Evolutionary conservation across 768 basidiomycete genomes (phyloP).

Genomic region (Lentinula sp.): DNA sequence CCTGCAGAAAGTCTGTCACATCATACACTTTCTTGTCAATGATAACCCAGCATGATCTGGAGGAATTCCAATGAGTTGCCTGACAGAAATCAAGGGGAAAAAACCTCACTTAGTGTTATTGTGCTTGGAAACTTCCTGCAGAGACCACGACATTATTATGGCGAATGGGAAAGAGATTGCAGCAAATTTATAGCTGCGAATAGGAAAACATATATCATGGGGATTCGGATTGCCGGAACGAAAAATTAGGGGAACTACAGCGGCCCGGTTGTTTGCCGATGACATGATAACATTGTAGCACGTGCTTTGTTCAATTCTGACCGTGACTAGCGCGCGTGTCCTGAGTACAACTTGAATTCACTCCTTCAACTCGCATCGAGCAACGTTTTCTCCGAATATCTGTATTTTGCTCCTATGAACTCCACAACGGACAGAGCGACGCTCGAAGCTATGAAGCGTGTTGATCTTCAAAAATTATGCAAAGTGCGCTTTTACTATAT

Average conservation of each 20-base stretch:
- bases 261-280: not conserved
- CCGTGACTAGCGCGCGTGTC: constrained; percentile 19
- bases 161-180: constrained; percentile 12
- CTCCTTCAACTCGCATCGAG: not conserved
- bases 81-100: not conserved
- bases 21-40: constrained; percentile 80
- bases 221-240: not conserved
- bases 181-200: not conserved
- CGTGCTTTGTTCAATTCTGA: not conserved
- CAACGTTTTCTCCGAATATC: not conserved
- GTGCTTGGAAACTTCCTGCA: constrained; percentile 58
- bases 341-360: not conserved
- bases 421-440: constrained; percentile 33
- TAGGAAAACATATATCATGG: not conserved
- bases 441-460: constrained; percentile 40
- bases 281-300: not conserved
- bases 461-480: constrained; percentile 58
- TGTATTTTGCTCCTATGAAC: constrained; percentile 23
- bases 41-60: constrained; percentile 80
- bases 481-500: constrained; percentile 37
- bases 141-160: constrained; percentile 30
- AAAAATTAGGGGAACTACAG: not conserved
- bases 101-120: constrained; percentile 38
- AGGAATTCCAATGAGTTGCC: constrained; percentile 8
- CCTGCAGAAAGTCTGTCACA: constrained; percentile 72